Percentiles rank a stretch among this genome's conserved stretches.
These are phyloP conservation scores for Daedaleopsis sinensis DNA, from an alignment of 768 basidiomycete species.

Conservation along the genomic window DNA sequence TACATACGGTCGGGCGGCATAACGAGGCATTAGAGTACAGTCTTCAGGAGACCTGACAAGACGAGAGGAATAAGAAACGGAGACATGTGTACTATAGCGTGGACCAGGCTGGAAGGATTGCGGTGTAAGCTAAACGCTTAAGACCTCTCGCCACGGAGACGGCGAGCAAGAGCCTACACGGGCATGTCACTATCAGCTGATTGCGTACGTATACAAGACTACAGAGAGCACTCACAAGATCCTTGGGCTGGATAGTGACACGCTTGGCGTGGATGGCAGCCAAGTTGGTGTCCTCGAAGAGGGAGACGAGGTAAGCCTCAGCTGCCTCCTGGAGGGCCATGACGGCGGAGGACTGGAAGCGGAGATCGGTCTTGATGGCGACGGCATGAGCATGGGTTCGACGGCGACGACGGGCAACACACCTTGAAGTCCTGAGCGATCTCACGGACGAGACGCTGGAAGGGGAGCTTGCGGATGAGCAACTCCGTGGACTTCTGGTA, in stretches of 20 bases:
- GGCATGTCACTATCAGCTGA: not conserved
- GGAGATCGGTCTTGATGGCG: slow-evolving; percentile 63
- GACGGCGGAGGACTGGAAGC: slow-evolving; percentile 92
- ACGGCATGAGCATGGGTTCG: slow-evolving; percentile 40
- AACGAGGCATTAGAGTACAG: slow-evolving; percentile 14
- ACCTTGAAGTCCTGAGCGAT: slow-evolving; percentile 94
- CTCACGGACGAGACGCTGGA: slow-evolving; percentile 97
- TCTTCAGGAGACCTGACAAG: slow-evolving; percentile 12
- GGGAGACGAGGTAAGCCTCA: slow-evolving; percentile 78
- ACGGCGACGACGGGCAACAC: slow-evolving; percentile 57
- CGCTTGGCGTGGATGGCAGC: slow-evolving; percentile 88
- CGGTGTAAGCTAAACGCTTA: slow-evolving; percentile 33
- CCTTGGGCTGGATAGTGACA: slow-evolving; percentile 86
- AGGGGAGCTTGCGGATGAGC: slow-evolving; percentile 98
- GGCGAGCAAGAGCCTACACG: slow-evolving; percentile 62
- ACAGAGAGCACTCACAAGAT: slow-evolving; percentile 53
- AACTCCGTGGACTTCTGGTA: slow-evolving; percentile 99
- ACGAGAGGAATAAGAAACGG: slow-evolving; percentile 8
- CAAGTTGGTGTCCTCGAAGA: slow-evolving; percentile 84
- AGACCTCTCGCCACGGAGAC: slow-evolving; percentile 80
- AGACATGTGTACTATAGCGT: slow-evolving; percentile 16
- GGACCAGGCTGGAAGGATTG: not conserved
- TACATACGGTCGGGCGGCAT: slow-evolving; percentile 12
- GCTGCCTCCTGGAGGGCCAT: slow-evolving; percentile 88
- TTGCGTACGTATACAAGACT: not conserved